A percentile compares a stretch with the other conserved stretches of the same genome.
These are phyloP conservation scores for Hirsutella rhossiliensis DNA, from an alignment of 2,329 filamentous ascomycete species.

Conservation along the genomic window DNA sequence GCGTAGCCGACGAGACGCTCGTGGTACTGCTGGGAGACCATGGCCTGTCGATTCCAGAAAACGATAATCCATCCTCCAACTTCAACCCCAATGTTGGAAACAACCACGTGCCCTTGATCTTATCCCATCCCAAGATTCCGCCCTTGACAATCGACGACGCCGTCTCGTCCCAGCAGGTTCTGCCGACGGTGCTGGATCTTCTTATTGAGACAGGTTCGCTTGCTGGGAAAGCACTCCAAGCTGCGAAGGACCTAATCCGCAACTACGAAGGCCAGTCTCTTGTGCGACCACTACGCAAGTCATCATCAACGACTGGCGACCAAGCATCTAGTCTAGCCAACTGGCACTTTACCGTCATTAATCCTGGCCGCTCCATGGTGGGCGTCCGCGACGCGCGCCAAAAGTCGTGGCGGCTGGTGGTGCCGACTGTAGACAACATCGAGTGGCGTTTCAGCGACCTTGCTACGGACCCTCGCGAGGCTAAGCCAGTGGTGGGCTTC, in stretches of 20 bases:
- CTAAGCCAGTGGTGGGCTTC: constrained; percentile 8
- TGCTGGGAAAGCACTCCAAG: constrained; percentile 10
- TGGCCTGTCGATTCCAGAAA: constrained; percentile 19
- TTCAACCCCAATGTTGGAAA: constrained; percentile 21
- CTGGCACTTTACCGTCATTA: constrained; percentile 22
- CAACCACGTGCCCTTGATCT: constrained; percentile 18
- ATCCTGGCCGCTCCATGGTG: constrained; percentile 20
- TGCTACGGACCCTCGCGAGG: constrained; percentile 15
- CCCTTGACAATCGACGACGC: constrained; percentile 17
- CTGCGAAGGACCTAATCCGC: constrained; percentile 14
- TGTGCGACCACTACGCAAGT: constrained; percentile 11
- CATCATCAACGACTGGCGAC: constrained; percentile 6
- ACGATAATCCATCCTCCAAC: constrained; percentile 16
- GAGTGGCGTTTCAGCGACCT: constrained; percentile 20
- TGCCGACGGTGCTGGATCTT: constrained; percentile 22
- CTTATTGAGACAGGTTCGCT: constrained; percentile 21
- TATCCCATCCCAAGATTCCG: constrained; percentile 20
- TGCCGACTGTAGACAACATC: constrained; percentile 17
- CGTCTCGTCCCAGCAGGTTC: constrained; percentile 17
- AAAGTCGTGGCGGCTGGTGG: constrained; percentile 15
- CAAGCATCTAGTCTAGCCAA: constrained; percentile 3
- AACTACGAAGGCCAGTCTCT: constrained; percentile 24
- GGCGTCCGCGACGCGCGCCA: constrained; percentile 19
- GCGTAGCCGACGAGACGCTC: constrained; percentile 19
- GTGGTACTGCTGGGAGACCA: constrained; percentile 21